Evolutionary conservation across 2,329 filamentous ascomycete species (phyloP).

Genomic region (Pseudocercospora fijiensis): DNA sequence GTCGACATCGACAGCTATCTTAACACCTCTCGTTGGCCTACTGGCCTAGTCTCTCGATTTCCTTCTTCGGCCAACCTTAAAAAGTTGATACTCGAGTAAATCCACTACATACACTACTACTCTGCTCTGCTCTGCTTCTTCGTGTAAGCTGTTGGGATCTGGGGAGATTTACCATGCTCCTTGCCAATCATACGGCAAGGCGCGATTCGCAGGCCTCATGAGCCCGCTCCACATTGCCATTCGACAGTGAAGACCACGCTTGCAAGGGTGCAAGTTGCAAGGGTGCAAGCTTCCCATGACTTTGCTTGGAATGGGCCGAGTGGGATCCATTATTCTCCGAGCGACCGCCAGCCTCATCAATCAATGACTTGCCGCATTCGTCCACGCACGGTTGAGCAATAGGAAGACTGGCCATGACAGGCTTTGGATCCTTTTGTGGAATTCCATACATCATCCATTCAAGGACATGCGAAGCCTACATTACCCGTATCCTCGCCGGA

Average conservation of each 20-base stretch:
- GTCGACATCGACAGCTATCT: not conserved
- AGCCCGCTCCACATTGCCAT: not conserved
- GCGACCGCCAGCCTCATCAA: constrained; percentile 1
- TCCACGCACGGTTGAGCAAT: not conserved
- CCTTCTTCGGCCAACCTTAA: constrained; percentile 18
- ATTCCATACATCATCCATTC: not conserved
- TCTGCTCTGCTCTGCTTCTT: not conserved
- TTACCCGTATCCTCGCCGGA: not conserved
- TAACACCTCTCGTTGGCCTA: constrained; percentile 4
- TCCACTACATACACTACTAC: too few species aligned
- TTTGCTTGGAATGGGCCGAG: not conserved
- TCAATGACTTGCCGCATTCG: not conserved
- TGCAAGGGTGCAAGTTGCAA: constrained; percentile 10
- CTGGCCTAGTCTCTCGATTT: constrained; percentile 7
- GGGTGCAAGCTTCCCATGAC: constrained; percentile 1
- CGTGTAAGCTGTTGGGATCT: constrained; percentile 7
- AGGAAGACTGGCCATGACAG: not conserved
- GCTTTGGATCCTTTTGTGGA: not conserved
- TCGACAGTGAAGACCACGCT: not conserved
- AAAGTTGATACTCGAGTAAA: not conserved
- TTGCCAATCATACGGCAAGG: constrained; percentile 9
- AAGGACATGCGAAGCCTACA: not conserved
- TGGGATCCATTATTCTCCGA: not conserved
- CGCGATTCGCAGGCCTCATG: not conserved
- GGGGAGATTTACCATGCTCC: constrained; percentile 3